Evolutionary conservation across 208 protist genomes (phyloP), one percentile per base, ranked within the genome.

Genomic region (Leishmania aethiopica): DNA sequence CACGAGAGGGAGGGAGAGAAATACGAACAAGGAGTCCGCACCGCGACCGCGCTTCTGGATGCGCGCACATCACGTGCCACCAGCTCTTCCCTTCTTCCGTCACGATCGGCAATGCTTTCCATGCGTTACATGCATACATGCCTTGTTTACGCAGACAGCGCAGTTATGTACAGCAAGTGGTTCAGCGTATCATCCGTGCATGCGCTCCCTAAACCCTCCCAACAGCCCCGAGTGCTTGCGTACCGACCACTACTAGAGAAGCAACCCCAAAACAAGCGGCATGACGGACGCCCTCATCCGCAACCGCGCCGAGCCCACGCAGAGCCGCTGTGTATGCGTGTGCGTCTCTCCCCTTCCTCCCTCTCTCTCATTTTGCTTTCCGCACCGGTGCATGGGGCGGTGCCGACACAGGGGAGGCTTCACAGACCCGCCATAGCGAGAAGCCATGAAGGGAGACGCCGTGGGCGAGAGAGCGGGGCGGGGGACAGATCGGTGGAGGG

Each of bases 11-110:
- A 5, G 62, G 32, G 13, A 69, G 62, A 40, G 62, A 40, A 8
- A 47, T 22, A 81, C 82, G 19, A 78, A 72, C 71, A 77, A 72
- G 40, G 66, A 60, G 42, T 53, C 35, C 11, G 75, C 51, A 32
- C 62, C 32, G 62, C 62, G 15, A 40, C 62, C 32, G 62, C 62
- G 0, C 40, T 40, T 64, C 59, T 10, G 59, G 62, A 13, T 69
- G 28, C 62, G 32, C 32, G 32, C 32, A 8, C 62, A 35, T 69
- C 13, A 40, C 62, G 32, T 22, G 32, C 32, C 0, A 22, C 32
- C 15, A 32, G 3, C 32, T 37, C 32, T 75, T 55, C 35, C 66
- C 37, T 67, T 17, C 75, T 5, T 75, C 8, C 28, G 4, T 40
- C 51, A 55, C 37, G 32, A 69, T 15, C 32, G 32, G 15, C 32